A percentile compares a stretch with the other conserved stretches of the same genome.
These are phyloP conservation scores for Epichloe amarillans DNA, from an alignment of 2,329 filamentous ascomycete species.

Conservation along the genomic window DNA sequence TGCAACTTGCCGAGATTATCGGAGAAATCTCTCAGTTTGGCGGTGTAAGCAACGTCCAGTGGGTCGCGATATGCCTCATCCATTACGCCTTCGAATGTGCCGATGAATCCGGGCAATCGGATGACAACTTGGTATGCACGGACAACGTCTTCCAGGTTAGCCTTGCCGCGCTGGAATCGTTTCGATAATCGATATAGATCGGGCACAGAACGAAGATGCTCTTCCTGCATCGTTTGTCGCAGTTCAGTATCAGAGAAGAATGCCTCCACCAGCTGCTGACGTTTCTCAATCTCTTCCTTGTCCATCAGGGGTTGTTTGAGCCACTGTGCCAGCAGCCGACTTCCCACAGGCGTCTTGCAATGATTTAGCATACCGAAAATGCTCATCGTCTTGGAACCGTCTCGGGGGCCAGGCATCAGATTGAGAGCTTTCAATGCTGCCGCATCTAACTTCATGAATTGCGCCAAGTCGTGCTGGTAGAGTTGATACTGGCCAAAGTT, in stretches of 20 bases:
- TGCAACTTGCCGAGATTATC: conserved; percentile 74
- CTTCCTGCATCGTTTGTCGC: conserved; percentile 90
- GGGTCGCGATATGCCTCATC: conserved; percentile 86
- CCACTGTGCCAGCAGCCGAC: conserved; percentile 85
- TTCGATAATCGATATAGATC: conserved; percentile 90
- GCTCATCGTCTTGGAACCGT: conserved; percentile 97
- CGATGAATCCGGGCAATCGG: conserved; percentile 77
- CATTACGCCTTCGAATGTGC: conserved; percentile 83
- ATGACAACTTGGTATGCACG: conserved; percentile 91
- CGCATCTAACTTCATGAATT: conserved; percentile 97
- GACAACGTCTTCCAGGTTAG: conserved; percentile 90
- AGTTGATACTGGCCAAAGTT: conserved; percentile 97
- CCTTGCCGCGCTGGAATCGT: conserved; percentile 83
- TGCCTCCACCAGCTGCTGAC: conserved; percentile 88
- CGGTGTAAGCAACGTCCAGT: conserved; percentile 75
- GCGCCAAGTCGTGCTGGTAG: conserved; percentile 90
- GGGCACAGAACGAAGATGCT: conserved; percentile 83
- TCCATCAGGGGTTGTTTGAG: conserved; percentile 95
- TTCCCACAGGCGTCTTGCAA: conserved; percentile 92
- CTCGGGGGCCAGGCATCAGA: conserved; percentile 82
- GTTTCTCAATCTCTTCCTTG: conserved; percentile 72
- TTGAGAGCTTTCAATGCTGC: conserved; percentile 89
- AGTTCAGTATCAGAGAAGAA: conserved; percentile 90
- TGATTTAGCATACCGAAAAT: conserved; percentile 88
- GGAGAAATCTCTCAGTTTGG: conserved; percentile 63